Conservation (phyloP, 768 basidiomycete genomes). For the Leccinum olivaceopallidum region DNA sequence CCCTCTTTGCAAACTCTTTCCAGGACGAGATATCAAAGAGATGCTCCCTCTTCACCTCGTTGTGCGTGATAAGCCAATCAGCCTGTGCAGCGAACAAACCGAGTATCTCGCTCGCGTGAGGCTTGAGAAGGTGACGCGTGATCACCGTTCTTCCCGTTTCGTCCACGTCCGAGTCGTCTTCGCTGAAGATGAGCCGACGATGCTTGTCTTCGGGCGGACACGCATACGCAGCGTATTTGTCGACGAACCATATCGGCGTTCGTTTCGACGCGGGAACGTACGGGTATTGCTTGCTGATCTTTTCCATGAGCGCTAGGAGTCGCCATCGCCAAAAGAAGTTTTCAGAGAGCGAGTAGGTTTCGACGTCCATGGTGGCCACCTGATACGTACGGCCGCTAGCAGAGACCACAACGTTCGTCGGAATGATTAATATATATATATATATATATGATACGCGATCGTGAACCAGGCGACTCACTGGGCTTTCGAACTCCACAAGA, state of each 20-base stretch:
- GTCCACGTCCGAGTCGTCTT: conserved; percentile 32
- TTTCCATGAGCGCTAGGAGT: conserved; percentile 45
- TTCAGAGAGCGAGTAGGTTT: conserved; percentile 41
- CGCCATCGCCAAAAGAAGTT: conserved; percentile 56
- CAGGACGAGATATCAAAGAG: conserved; percentile 48
- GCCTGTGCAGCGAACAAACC: conserved; percentile 54
- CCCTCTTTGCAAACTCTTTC: conserved; percentile 44
- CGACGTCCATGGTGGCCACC: conserved; percentile 47
- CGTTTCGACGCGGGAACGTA: conserved; percentile 37
- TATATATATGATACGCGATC: not conserved
- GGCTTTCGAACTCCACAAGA: conserved; percentile 33
- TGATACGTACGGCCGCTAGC: conserved; percentile 44
- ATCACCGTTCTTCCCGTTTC: conserved; percentile 30
- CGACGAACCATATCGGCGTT: conserved; percentile 51
- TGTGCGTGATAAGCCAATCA: conserved; percentile 59
- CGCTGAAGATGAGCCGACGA: conserved; percentile 38
- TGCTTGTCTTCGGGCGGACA: conserved; percentile 27
- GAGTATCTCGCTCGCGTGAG: conserved; percentile 53
- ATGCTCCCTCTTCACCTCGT: conserved; percentile 29
- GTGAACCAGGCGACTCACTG: conserved; percentile 22
- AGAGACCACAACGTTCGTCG: conserved; percentile 3
- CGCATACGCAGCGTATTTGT: conserved; percentile 38
- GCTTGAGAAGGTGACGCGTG: conserved; percentile 45
- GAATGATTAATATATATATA: not conserved
- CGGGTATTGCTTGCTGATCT: conserved; percentile 40